phyloP scores from a whole-genome alignment of 108 stramenopile genomes.

The Schizochytrium sp. region DNA sequence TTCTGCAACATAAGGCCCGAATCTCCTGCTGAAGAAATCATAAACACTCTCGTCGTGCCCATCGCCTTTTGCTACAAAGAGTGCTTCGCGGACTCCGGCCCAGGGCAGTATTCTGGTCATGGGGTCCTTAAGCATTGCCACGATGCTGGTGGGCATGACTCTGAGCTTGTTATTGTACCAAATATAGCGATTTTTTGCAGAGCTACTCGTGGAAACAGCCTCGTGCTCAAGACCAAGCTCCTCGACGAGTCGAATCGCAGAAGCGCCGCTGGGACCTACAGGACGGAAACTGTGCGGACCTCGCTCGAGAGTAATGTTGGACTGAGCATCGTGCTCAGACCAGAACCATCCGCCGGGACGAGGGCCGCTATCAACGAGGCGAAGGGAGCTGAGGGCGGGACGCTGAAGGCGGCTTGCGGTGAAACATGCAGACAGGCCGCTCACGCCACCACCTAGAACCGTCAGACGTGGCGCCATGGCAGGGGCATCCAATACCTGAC shows the following conservation, averaged over 20 bases:
- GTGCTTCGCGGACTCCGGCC: not conserved
- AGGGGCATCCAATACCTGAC: no score
- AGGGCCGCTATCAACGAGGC: not conserved
- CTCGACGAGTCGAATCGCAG: constrained; percentile 40
- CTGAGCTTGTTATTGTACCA: not conserved
- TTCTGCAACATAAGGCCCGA: constrained; percentile 10
- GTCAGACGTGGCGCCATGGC: no score
- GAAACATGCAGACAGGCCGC: constrained; percentile 50
- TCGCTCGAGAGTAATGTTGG: not conserved
- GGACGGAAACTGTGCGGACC: constrained; percentile 50
- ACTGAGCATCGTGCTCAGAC: not conserved
- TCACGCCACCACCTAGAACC: constrained; percentile 55
- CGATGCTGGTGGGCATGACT: not conserved
- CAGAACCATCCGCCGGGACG: constrained; percentile 12
- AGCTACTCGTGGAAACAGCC: constrained; percentile 34
- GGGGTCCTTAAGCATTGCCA: not conserved
- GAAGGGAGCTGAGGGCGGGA: not conserved
- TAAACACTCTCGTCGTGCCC: constrained; percentile 45
- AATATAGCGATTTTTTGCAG: constrained; percentile 1
- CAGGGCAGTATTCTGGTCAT: not conserved
- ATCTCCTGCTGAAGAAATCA: not conserved
- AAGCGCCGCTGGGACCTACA: constrained; percentile 47
- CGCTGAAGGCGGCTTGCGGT: not conserved
- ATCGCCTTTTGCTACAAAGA: not conserved
- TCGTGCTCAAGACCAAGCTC: constrained; percentile 17